Percentiles rank a stretch among this genome's conserved stretches.
phyloP scores from a whole-genome alignment of 2,329 filamentous ascomycete species.

The Lachnum nothofagi region DNA sequence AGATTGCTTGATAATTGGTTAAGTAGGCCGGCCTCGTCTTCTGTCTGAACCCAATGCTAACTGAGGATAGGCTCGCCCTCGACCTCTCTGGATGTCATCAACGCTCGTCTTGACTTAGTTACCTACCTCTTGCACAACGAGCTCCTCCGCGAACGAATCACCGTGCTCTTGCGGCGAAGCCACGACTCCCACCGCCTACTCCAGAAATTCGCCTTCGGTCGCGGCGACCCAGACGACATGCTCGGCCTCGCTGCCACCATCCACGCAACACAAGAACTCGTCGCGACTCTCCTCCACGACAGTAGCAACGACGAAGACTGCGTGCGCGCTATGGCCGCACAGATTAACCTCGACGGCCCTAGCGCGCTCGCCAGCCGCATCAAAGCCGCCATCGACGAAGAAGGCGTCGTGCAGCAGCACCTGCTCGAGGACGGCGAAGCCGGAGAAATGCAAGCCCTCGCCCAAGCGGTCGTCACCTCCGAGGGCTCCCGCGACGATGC shows the following conservation, averaged over 20 bases:
- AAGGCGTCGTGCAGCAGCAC: slow-evolving; percentile 77
- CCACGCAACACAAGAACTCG: slow-evolving; percentile 63
- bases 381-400: slow-evolving; percentile 79
- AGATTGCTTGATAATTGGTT: slow-evolving; percentile 79
- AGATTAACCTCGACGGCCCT: slow-evolving; percentile 64
- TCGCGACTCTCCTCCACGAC: slow-evolving; percentile 40
- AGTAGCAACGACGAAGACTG: slow-evolving; percentile 31
- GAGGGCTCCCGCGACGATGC: slow-evolving; percentile 59
- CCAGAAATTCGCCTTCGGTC: slow-evolving; percentile 88
- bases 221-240: slow-evolving; percentile 88
- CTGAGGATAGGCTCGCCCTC: slow-evolving; percentile 63
- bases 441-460: slow-evolving; percentile 65
- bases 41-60: slow-evolving; percentile 14
- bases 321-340: slow-evolving; percentile 44
- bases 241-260: slow-evolving; percentile 79
- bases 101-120: slow-evolving; percentile 75
- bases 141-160: slow-evolving; percentile 64
- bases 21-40: slow-evolving; percentile 41
- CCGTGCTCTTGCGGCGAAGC: slow-evolving; percentile 64
- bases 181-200: slow-evolving; percentile 85
- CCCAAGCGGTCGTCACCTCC: slow-evolving; percentile 62
- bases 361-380: slow-evolving; percentile 66
- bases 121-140: slow-evolving; percentile 63
- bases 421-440: slow-evolving; percentile 68
- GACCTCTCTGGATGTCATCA: slow-evolving; percentile 76